Conservation (phyloP, 345 rosid species). For the Populus davidiana region DNA sequence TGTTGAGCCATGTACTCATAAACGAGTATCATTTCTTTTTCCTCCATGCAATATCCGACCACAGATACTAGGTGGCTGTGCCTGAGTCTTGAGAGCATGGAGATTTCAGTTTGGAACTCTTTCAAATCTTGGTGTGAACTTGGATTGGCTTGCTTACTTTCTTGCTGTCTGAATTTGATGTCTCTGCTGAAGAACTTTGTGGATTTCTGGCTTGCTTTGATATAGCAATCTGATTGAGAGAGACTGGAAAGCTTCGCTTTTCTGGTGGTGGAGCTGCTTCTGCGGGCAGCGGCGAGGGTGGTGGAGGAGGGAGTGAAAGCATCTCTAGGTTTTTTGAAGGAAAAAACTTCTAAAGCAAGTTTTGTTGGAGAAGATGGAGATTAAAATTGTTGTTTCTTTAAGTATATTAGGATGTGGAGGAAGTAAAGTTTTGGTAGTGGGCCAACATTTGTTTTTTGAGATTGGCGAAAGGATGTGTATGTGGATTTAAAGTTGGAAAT, state of each 20-base stretch:
- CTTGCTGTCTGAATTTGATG: constrained; percentile 9
- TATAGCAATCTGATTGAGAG: constrained; percentile 37
- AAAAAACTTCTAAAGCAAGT: constrained; percentile 16
- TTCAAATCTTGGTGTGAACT: not conserved
- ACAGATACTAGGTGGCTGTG: constrained; percentile 16
- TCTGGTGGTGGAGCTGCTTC: constrained; percentile 30
- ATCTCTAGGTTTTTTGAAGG: constrained; percentile 22
- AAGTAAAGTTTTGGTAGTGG: constrained; percentile 40
- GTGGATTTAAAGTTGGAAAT: constrained; percentile 37
- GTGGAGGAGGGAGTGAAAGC: constrained; percentile 35
- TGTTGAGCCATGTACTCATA: too few relatives aligned
- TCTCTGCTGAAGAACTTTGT: constrained; percentile 17
- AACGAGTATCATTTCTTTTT: too few relatives aligned
- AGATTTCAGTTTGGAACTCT: constrained; percentile 13
- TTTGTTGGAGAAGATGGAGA: constrained; percentile 22
- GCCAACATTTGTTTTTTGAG: constrained; percentile 30
- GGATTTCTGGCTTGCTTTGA: constrained; percentile 42
- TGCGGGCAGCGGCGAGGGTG: constrained; percentile 1
- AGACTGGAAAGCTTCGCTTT: constrained; percentile 33
- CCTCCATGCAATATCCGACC: too few relatives aligned
- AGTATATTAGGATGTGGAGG: constrained; percentile 27
- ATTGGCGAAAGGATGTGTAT: constrained; percentile 28
- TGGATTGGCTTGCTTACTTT: constrained; percentile 20
- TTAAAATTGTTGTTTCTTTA: constrained; percentile 22
- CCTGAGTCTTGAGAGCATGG: constrained; percentile 1